Percentiles rank a stretch among this genome's conserved stretches.
Conservation (phyloP, 2,329 filamentous ascomycete genomes). For the Chlorencoelia australis region DNA sequence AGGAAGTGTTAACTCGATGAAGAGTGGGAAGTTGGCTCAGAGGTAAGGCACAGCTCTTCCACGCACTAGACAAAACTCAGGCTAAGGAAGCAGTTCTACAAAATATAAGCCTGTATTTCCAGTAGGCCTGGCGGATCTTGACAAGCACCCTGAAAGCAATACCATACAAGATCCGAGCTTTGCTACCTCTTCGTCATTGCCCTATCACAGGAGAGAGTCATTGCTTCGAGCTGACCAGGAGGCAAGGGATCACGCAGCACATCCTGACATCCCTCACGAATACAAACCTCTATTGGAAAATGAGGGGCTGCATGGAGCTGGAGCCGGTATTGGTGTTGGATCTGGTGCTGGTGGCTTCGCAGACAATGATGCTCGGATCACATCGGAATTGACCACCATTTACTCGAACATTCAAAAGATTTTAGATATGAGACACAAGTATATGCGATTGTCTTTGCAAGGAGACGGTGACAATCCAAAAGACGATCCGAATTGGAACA, state of each 20-base stretch:
- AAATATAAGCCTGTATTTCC: conserved; percentile 22
- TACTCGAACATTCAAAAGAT: conserved; percentile 86
- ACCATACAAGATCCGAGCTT: conserved; percentile 23
- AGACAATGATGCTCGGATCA: conserved; percentile 68
- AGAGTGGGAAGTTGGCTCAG: conserved; percentile 18
- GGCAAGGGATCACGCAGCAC: conserved; percentile 34
- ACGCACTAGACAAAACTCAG: background rate
- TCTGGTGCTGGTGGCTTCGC: conserved; percentile 53
- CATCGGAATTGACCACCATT: conserved; percentile 73
- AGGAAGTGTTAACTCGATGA: conserved; percentile 22
- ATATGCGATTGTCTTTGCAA: conserved; percentile 78
- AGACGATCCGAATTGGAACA: conserved; percentile 70
- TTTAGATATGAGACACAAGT: conserved; percentile 80
- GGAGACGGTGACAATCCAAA: conserved; percentile 77
- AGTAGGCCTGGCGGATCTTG: conserved; percentile 21
- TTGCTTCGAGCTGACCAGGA: conserved; percentile 22
- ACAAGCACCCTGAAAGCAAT: conserved; percentile 24
- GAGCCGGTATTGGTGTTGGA: conserved; percentile 50
- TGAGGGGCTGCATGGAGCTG: conserved; percentile 47
- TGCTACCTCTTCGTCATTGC: conserved; percentile 4
- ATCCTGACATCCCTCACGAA: conserved; percentile 44
- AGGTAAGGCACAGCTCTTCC: conserved; percentile 9
- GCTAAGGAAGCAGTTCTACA: conserved; percentile 9
- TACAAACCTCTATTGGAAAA: conserved; percentile 39
- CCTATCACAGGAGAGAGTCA: conserved; percentile 16